Percentiles rank a stretch among this genome's conserved stretches.
These are phyloP conservation scores for Lentinula sp. DNA, from an alignment of 768 basidiomycete species.

Conservation along the genomic window DNA sequence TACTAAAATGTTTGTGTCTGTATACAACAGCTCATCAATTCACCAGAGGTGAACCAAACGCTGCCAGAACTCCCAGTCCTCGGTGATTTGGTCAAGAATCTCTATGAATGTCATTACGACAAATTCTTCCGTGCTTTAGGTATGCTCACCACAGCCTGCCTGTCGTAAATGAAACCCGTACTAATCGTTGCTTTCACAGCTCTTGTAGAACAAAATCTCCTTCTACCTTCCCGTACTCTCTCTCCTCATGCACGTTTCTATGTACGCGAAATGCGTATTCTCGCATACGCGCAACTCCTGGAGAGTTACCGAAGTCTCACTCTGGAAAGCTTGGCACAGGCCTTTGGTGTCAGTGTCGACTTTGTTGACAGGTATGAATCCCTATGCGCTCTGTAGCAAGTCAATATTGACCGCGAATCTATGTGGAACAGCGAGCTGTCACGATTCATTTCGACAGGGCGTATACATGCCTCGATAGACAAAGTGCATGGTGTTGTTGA, in stretches of 20 bases:
- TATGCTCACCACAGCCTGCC: conserved; percentile 21
- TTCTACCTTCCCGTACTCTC: conserved; percentile 83
- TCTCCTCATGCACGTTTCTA: conserved; percentile 86
- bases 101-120: conserved; percentile 92
- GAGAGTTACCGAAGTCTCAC: conserved; percentile 89
- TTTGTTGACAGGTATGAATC: conserved; percentile 78
- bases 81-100: conserved; percentile 74
- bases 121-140: conserved; percentile 91
- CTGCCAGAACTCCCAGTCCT: conserved; percentile 80
- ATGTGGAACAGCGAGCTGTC: conserved; percentile 66
- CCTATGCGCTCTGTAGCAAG: neutral
- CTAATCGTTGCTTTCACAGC: conserved; percentile 35
- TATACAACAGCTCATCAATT: conserved; percentile 64
- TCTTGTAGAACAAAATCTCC: conserved; percentile 80
- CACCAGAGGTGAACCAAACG: conserved; percentile 85
- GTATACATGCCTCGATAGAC: conserved; percentile 87
- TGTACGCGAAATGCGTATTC: conserved; percentile 93
- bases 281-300: conserved; percentile 87
- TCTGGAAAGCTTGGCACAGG: conserved; percentile 73
- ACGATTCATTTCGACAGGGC: conserved; percentile 82
- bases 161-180: neutral
- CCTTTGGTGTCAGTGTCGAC: conserved; percentile 85
- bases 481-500: conserved; percentile 93
- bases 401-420: neutral
- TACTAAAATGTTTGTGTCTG: conserved; percentile 4